These are phyloP conservation scores for Arachis monticola DNA, from an alignment of 331 rosid species.

Conservation along the genomic window DNA sequence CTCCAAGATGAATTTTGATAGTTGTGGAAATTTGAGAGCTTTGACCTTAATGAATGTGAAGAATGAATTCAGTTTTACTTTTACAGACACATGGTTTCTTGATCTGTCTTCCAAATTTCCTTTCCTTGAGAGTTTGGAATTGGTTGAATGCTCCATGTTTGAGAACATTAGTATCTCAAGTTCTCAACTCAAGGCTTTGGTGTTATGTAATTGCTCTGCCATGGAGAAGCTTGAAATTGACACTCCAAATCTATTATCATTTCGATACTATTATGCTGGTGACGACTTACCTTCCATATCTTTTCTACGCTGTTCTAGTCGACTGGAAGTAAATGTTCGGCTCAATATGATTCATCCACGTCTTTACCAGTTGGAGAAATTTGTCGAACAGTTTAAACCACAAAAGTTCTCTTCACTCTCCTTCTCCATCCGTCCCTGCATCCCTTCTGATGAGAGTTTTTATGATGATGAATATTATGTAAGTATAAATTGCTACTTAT, in stretches of 20 bases:
- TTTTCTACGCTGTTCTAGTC: constrained; percentile 33
- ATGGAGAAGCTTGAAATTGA: constrained; percentile 37
- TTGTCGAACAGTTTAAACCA: constrained; percentile 35
- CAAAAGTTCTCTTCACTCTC: constrained; percentile 8
- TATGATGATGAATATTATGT: not conserved
- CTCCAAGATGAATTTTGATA: not conserved
- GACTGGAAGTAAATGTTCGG: constrained; percentile 8
- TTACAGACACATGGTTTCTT: constrained; percentile 21
- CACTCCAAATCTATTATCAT: constrained; percentile 34
- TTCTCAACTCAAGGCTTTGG: constrained; percentile 9
- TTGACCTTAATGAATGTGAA: not conserved
- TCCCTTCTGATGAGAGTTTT: no score
- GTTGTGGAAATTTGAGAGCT: constrained; percentile 32
- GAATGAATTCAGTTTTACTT: no score
- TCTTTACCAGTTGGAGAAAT: not conserved
- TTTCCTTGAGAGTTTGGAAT: constrained; percentile 36
- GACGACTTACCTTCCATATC: constrained; percentile 2
- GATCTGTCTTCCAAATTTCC: constrained; percentile 30
- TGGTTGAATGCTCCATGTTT: constrained; percentile 7
- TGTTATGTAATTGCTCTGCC: constrained; percentile 2
- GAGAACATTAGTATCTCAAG: constrained; percentile 37
- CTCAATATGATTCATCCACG: not conserved
- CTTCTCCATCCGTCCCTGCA: not conserved
- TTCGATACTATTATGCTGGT: not conserved
- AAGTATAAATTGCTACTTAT: constrained; percentile 18